Evolutionary conservation across 1,284 basidiomycete species (phyloP).

Genomic region (Pseudozyma sp.): DNA sequence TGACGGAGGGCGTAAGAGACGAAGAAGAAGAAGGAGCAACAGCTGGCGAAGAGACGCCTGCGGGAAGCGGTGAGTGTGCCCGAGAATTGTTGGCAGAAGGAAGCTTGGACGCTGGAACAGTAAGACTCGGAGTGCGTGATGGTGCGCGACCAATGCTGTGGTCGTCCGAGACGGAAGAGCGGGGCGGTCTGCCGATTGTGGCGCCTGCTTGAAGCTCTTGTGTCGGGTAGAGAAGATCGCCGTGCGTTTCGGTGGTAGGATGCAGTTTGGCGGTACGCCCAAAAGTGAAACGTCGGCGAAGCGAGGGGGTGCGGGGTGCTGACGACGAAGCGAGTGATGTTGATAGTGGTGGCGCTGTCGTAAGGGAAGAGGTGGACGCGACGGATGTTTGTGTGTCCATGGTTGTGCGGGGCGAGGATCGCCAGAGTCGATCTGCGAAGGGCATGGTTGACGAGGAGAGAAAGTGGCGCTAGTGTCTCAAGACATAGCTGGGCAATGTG

Average conservation of each 20-base stretch:
- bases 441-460: slow-evolving; percentile 20
- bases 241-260: slow-evolving; percentile 8
- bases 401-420: slow-evolving; percentile 4
- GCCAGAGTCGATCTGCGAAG: slow-evolving; percentile 29
- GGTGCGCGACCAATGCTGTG: slow-evolving; percentile 34
- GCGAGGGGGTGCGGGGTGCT: neutral
- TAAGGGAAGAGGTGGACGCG: slow-evolving; percentile 11
- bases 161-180: slow-evolving; percentile 22
- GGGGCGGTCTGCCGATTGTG: slow-evolving; percentile 8
- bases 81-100: slow-evolving; percentile 11
- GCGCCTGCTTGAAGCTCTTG: neutral
- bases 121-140: slow-evolving; percentile 10
- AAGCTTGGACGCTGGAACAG: neutral
- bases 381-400: slow-evolving; percentile 1
- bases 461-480: slow-evolving; percentile 13
- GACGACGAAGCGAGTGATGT: neutral
- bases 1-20: slow-evolving; percentile 3
- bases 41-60: neutral
- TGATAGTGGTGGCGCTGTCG: slow-evolving; percentile 1
- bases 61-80: slow-evolving; percentile 4
- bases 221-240: slow-evolving; percentile 23
- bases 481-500: slow-evolving; percentile 5
- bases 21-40: slow-evolving; percentile 9
- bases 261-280: slow-evolving; percentile 12
- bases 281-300: slow-evolving; percentile 15